Evolutionary conservation across 2,329 filamentous ascomycete genomes (phyloP).

Genomic region (Pseudogymnoascus sp.): DNA sequence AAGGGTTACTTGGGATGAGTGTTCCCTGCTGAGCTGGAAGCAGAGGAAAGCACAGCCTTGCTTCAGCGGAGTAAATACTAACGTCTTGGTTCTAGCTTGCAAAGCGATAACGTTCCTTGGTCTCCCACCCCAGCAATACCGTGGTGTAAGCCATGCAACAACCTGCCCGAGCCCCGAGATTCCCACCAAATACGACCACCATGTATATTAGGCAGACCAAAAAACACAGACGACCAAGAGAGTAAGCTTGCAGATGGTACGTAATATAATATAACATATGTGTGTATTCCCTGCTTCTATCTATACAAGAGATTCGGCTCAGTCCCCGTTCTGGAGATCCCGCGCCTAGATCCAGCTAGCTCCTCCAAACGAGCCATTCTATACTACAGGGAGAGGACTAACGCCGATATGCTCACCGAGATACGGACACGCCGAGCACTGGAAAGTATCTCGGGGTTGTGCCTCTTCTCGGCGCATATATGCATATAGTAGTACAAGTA

Average conservation of each 20-base stretch:
- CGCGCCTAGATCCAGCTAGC: background rate
- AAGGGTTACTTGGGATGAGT: background rate
- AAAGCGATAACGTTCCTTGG: background rate
- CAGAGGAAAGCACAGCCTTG: background rate
- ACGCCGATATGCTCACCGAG: slow-evolving; percentile 7
- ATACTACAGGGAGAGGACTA: slow-evolving; percentile 5
- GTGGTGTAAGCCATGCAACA: background rate
- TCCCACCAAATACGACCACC: background rate
- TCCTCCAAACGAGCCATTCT: slow-evolving; percentile 6
- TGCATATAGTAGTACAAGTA: slow-evolving; percentile 7
- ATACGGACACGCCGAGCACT: slow-evolving; percentile 3
- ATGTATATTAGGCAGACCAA: background rate
- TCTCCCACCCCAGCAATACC: background rate
- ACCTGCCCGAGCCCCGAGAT: background rate
- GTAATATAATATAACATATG: background rate
- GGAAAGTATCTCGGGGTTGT: background rate
- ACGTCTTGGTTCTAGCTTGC: background rate
- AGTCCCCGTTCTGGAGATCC: slow-evolving; percentile 1
- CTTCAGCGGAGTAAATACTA: background rate
- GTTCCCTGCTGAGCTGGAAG: background rate
- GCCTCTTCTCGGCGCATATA: slow-evolving; percentile 1
- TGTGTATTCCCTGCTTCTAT: slow-evolving; percentile 1
- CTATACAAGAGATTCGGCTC: slow-evolving; percentile 6
- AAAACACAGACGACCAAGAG: background rate
- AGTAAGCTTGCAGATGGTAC: background rate